Percentiles rank a stretch among this genome's conserved stretches.
These are phyloP conservation scores for Sordariomycetes sp. DNA, from an alignment of 2,329 filamentous ascomycete species.

Conservation along the genomic window DNA sequence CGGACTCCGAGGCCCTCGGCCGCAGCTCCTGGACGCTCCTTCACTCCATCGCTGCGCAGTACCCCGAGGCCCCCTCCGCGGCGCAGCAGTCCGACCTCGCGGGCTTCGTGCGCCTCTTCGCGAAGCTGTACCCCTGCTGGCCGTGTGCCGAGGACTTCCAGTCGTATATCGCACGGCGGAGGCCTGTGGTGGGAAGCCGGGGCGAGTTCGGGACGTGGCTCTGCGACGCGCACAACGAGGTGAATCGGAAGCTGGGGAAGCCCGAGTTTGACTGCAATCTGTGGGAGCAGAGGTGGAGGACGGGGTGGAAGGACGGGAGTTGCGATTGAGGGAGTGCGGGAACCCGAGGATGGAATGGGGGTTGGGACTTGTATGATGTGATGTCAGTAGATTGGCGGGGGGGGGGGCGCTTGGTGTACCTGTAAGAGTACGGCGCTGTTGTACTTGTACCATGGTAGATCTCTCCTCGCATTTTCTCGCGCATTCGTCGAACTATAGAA, in stretches of 20 bases:
- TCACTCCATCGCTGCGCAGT: slow-evolving; percentile 80
- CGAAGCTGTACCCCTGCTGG: slow-evolving; percentile 89
- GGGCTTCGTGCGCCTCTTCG: slow-evolving; percentile 69
- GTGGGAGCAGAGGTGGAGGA: slow-evolving; percentile 93
- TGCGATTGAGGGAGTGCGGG: slow-evolving; percentile 35
- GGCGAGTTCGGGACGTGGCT: slow-evolving; percentile 72
- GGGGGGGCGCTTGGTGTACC: not conserved
- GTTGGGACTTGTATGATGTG: not conserved
- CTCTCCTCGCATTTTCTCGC: not conserved
- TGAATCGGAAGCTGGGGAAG: slow-evolving; percentile 86
- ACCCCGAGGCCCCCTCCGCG: slow-evolving; percentile 56
- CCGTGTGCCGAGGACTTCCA: slow-evolving; percentile 88
- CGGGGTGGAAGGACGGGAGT: slow-evolving; percentile 64
- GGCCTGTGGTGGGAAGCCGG: slow-evolving; percentile 43
- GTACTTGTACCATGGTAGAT: not conserved
- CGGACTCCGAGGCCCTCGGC: slow-evolving; percentile 78
- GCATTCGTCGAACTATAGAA: not conserved
- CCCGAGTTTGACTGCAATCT: slow-evolving; percentile 72
- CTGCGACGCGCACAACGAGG: slow-evolving; percentile 77
- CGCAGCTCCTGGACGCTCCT: slow-evolving; percentile 87
- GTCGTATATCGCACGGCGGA: slow-evolving; percentile 61
- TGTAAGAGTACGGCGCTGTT: not conserved
- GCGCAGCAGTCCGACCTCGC: slow-evolving; percentile 63
- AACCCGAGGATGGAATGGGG: not conserved
- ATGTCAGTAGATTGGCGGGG: not conserved